phyloP scores from a whole-genome alignment of 1,284 basidiomycete species.

The Ustilago curta region DNA sequence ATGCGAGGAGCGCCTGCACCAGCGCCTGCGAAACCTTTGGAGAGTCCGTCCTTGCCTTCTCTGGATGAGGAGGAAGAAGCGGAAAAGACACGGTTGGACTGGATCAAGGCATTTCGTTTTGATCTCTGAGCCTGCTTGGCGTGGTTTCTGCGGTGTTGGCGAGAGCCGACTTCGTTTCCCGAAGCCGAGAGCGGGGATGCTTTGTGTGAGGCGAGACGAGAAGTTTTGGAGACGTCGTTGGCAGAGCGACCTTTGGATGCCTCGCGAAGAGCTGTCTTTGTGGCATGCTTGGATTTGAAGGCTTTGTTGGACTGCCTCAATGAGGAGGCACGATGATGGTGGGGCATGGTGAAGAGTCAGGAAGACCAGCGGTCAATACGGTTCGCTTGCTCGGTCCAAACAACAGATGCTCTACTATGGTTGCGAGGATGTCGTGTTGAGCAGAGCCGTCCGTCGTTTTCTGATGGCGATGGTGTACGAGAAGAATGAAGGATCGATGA shows the following conservation, averaged over 20 bases:
- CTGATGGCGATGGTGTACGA: neutral
- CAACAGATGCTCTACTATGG: neutral
- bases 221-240: conserved; percentile 28
- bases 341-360: conserved; percentile 30
- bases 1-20: conserved; percentile 81
- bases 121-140: conserved; percentile 61
- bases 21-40: conserved; percentile 73
- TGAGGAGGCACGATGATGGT: conserved; percentile 59
- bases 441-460: neutral
- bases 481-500: neutral
- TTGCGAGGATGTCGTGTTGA: neutral
- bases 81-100: conserved; percentile 61
- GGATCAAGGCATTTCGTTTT: conserved; percentile 62
- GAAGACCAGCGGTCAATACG: neutral
- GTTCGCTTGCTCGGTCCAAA: neutral
- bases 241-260: conserved; percentile 57
- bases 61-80: conserved; percentile 20
- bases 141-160: conserved; percentile 60
- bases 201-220: conserved; percentile 50
- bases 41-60: conserved; percentile 43
- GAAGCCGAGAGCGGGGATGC: conserved; percentile 50
- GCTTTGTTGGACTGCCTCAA: conserved; percentile 66
- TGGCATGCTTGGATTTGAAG: conserved; percentile 67
- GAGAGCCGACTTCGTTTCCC: conserved; percentile 56
- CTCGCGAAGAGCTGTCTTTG: conserved; percentile 61